Percentiles rank a stretch among this genome's conserved stretches.
phyloP scores from a whole-genome alignment of 345 rosid genomes.

The Gossypium arboreum region DNA sequence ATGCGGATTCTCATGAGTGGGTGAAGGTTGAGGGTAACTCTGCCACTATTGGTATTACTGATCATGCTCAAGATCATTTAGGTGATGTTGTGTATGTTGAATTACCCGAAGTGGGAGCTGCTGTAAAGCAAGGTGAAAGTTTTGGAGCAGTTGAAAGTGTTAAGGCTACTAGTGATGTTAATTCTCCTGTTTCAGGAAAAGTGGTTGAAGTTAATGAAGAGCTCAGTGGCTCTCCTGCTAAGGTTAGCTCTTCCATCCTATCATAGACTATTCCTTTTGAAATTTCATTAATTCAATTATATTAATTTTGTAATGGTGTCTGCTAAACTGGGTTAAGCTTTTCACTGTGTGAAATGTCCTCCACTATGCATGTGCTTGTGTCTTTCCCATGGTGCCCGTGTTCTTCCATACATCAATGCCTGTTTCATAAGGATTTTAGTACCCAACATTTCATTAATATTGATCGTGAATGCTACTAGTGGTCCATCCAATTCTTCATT shows the following conservation, averaged over 20 bases:
- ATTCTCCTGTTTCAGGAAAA: slow-evolving; percentile 86
- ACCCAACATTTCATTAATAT: too few species aligned
- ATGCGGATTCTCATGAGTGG: slow-evolving; percentile 92
- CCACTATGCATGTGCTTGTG: neutral
- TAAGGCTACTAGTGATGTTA: slow-evolving; percentile 93
- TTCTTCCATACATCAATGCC: neutral
- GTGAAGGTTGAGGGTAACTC: slow-evolving; percentile 71
- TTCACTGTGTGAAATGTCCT: neutral
- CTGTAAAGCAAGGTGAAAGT: slow-evolving; percentile 60
- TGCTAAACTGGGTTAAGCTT: neutral
- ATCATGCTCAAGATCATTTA: slow-evolving; percentile 95
- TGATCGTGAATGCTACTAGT: neutral
- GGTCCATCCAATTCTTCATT: neutral
- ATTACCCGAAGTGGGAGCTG: slow-evolving; percentile 69
- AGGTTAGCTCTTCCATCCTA: slow-evolving; percentile 54
- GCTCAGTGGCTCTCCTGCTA: slow-evolving; percentile 58
- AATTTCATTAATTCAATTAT: neutral
- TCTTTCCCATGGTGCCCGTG: neutral
- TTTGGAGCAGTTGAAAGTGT: slow-evolving; percentile 99
- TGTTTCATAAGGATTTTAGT: too few species aligned
- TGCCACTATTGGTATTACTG: slow-evolving; percentile 85
- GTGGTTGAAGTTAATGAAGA: slow-evolving; percentile 72
- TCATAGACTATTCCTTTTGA: neutral
- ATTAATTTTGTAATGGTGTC: neutral
- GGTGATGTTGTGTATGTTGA: slow-evolving; percentile 97